phyloP scores from a whole-genome alignment of 192 early-diverging fungal genomes.

The Bifiguratus adelaidae region DNA sequence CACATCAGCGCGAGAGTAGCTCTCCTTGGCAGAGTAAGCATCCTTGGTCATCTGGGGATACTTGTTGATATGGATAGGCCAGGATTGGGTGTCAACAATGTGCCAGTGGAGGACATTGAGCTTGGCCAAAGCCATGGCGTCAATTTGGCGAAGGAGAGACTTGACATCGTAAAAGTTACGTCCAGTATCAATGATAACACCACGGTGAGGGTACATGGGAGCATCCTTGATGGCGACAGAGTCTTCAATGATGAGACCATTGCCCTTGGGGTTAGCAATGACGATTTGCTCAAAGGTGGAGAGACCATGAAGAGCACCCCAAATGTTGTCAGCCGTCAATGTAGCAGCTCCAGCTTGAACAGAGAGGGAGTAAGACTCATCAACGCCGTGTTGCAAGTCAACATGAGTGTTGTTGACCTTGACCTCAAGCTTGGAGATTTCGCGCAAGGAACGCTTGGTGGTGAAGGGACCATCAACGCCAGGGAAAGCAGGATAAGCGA shows the following conservation, averaged over 20 bases:
- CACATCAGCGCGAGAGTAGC: slow-evolving; percentile 63
- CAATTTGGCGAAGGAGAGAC: slow-evolving; percentile 45
- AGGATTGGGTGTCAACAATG: slow-evolving; percentile 55
- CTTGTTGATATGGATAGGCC: slow-evolving; percentile 54
- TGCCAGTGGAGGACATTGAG: slow-evolving; percentile 76
- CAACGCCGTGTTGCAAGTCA: slow-evolving; percentile 37
- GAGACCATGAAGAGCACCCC: slow-evolving; percentile 60
- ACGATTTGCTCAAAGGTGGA: slow-evolving; percentile 66
- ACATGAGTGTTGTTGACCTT: slow-evolving; percentile 32
- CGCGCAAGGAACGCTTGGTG: slow-evolving; percentile 1
- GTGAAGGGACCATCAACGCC: too few species aligned
- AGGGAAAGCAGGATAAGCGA: slow-evolving; percentile 21
- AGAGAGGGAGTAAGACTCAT: slow-evolving; percentile 64
- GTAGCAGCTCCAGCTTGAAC: slow-evolving; percentile 40
- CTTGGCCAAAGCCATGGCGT: slow-evolving; percentile 64
- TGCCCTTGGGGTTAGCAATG: slow-evolving; percentile 20
- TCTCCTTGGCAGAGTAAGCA: slow-evolving; percentile 50
- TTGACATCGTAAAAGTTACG: slow-evolving; percentile 56
- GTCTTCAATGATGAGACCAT: slow-evolving; percentile 32
- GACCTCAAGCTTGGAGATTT: slow-evolving; percentile 32
- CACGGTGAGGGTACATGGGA: slow-evolving; percentile 61
- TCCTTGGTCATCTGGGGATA: slow-evolving; percentile 56
- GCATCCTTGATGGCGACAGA: slow-evolving; percentile 48
- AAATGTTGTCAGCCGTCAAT: slow-evolving; percentile 44
- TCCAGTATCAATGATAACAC: slow-evolving; percentile 52